A percentile compares a stretch with the other conserved stretches of the same genome.
phyloP scores from a whole-genome alignment of 148 eudicot genomes.

The Amaranthus cruentus region DNA sequence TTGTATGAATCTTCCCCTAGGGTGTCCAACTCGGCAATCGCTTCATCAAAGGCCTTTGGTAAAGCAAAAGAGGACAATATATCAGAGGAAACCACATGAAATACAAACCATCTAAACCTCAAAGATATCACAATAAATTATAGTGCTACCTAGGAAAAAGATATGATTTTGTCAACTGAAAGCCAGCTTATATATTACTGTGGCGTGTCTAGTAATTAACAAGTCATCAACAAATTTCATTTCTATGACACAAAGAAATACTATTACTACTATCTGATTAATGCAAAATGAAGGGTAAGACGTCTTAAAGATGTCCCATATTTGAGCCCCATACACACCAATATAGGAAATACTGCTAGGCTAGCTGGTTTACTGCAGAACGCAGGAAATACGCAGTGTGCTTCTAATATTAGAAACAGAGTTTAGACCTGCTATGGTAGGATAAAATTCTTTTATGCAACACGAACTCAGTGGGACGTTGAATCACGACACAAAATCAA shows the following conservation, averaged over 20 bases:
- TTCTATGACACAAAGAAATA: background rate
- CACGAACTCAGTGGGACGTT: background rate
- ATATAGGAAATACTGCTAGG: too few relatives aligned
- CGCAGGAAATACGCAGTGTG: background rate
- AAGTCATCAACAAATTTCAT: background rate
- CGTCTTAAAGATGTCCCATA: too few relatives aligned
- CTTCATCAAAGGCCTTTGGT: conserved; percentile 57
- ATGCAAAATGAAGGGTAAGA: too few relatives aligned
- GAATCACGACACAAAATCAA: background rate
- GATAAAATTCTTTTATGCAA: background rate
- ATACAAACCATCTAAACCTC: background rate
- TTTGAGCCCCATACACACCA: too few relatives aligned
- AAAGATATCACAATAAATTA: too few relatives aligned
- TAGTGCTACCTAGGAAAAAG: background rate
- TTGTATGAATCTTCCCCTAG: conserved; percentile 69
- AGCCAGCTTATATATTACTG: background rate
- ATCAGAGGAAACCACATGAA: conserved; percentile 4
- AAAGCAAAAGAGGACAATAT: background rate
- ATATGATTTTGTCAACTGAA: background rate
- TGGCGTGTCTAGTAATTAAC: background rate
- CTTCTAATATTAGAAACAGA: background rate
- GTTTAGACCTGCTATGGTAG: background rate
- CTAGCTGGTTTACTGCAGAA: background rate
- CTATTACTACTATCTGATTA: background rate
- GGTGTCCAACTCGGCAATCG: conserved; percentile 62